A percentile compares a stretch with the other conserved stretches of the same genome.
phyloP scores from a whole-genome alignment of 2,329 filamentous ascomycete genomes.

The Trichoderma citrinoviride region DNA sequence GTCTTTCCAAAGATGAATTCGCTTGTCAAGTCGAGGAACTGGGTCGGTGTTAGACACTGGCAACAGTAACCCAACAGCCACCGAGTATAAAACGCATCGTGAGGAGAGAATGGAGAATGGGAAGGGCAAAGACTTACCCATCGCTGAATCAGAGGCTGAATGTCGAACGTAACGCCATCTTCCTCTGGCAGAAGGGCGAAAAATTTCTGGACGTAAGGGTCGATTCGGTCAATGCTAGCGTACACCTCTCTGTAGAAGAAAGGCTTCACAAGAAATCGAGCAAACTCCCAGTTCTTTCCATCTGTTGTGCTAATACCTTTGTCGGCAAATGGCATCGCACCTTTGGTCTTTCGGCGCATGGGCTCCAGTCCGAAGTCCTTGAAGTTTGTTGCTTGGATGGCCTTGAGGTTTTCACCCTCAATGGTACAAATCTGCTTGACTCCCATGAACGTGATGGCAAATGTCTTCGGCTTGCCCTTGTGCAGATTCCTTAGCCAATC shows the following conservation, averaged over 20 bases:
- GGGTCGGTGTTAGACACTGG: background rate
- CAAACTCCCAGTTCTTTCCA: background rate
- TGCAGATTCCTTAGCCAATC: constrained; percentile 27
- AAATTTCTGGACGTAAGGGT: background rate
- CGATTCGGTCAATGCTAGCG: background rate
- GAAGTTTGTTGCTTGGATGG: background rate
- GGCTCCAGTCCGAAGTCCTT: background rate
- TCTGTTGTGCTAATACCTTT: background rate
- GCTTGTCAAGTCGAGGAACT: constrained; percentile 26
- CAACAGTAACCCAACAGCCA: background rate
- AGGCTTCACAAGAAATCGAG: background rate
- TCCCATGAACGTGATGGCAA: constrained; percentile 27
- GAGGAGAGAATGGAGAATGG: background rate
- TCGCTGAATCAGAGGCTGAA: background rate
- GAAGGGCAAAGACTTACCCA: constrained; percentile 2
- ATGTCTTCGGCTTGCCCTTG: constrained; percentile 25
- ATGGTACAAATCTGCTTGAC: constrained; percentile 18
- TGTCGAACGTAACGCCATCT: background rate
- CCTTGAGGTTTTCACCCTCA: background rate
- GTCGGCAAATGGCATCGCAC: background rate
- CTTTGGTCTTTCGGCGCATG: constrained; percentile 22
- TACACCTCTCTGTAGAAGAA: background rate
- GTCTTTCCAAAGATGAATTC: constrained; percentile 25
- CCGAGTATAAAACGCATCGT: no score
- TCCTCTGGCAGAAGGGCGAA: background rate